These are phyloP conservation scores for Zymoseptoria tritici DNA, from an alignment of 2,329 filamentous ascomycete genomes.

Conservation along the genomic window DNA sequence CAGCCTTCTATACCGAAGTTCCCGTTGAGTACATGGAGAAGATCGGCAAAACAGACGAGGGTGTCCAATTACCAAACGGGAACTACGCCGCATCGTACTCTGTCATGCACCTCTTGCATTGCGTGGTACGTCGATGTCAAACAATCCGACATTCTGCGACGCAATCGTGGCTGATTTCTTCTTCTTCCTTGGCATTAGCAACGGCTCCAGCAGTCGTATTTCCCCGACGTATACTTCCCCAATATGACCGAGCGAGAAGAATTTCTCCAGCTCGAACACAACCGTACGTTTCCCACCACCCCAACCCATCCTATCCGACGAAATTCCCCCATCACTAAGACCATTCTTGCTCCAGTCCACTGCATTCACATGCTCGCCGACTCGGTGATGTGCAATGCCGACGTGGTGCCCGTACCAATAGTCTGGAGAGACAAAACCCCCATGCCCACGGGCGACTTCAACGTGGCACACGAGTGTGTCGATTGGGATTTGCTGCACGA, in stretches of 20 bases:
- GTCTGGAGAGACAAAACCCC: constrained; percentile 1
- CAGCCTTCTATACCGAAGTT: background rate
- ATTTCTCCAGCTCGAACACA: constrained; percentile 1
- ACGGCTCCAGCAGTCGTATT: constrained; percentile 3
- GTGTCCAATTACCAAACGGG: background rate
- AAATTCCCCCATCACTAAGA: no score
- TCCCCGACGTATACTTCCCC: constrained; percentile 1
- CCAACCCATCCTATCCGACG: background rate
- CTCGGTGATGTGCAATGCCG: constrained; percentile 1
- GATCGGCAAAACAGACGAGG: background rate
- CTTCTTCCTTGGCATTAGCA: background rate
- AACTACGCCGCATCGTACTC: constrained; percentile 2
- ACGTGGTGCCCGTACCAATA: background rate
- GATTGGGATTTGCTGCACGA: background rate
- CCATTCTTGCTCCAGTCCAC: background rate
- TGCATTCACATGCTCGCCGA: constrained; percentile 2
- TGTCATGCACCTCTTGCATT: background rate
- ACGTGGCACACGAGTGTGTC: background rate
- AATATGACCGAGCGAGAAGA: background rate
- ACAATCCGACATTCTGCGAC: no score
- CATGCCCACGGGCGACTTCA: background rate
- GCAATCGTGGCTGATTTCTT: no score
- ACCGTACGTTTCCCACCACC: background rate
- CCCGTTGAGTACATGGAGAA: constrained; percentile 1
- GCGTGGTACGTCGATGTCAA: background rate